Evolutionary conservation across 2,329 filamentous ascomycete species (phyloP).

Genomic region (Fusarium sp.): DNA sequence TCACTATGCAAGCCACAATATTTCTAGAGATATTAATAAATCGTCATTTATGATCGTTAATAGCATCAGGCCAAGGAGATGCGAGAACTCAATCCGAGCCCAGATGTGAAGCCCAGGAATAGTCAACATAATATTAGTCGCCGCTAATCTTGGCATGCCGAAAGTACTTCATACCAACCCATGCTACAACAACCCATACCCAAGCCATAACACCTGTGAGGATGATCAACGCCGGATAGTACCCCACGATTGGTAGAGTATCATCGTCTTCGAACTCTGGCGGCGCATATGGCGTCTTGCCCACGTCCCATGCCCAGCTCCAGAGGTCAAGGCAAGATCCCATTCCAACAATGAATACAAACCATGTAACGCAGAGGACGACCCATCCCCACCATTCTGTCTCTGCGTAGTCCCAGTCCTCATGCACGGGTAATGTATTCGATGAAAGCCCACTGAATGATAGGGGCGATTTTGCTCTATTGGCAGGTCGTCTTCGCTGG

Average conservation of each 20-base stretch:
- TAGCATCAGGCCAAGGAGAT: background rate
- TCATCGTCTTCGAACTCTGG: conserved; percentile 96
- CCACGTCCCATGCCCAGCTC: conserved; percentile 99
- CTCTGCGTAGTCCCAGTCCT: conserved; percentile 90
- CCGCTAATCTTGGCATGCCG: conserved; percentile 90
- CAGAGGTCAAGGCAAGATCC: conserved; percentile 94
- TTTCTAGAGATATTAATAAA: conserved; percentile 2
- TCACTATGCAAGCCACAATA: background rate
- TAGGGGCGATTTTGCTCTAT: conserved; percentile 71
- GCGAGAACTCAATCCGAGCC: conserved; percentile 17
- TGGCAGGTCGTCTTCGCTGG: conserved; percentile 61
- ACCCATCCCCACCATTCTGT: conserved; percentile 99
- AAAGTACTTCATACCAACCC: conserved; percentile 99
- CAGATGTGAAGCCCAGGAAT: background rate
- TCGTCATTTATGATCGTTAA: conserved; percentile 31
- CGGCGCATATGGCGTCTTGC: conserved; percentile 93
- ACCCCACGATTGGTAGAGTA: conserved; percentile 94
- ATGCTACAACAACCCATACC: conserved; percentile 98
- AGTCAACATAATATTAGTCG: conserved; percentile 63
- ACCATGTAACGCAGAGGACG: conserved; percentile 89
- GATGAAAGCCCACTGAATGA: conserved; percentile 67
- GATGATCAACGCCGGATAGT: conserved; percentile 95
- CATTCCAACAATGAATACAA: conserved; percentile 97
- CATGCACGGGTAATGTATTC: conserved; percentile 62
- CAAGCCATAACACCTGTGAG: conserved; percentile 96